phyloP scores from a whole-genome alignment of 2,329 filamentous ascomycete genomes.

The Colletotrichum liaoningense region DNA sequence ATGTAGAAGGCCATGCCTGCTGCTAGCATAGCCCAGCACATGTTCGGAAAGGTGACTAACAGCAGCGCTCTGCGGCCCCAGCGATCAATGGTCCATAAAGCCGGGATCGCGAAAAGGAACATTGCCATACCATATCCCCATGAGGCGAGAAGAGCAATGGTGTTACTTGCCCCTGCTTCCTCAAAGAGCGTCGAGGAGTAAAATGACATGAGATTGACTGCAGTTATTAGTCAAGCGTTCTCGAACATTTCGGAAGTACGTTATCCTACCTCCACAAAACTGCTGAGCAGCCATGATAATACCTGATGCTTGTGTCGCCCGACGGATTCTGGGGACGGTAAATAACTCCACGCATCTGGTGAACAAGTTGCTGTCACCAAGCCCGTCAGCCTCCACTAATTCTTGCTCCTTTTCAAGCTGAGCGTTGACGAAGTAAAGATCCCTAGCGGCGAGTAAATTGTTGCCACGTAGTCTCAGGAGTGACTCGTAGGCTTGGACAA shows the following conservation, averaged over 20 bases:
- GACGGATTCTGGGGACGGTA: conserved; percentile 66
- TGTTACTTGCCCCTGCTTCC: conserved; percentile 52
- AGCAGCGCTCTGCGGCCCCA: conserved; percentile 71
- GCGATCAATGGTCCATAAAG: conserved; percentile 75
- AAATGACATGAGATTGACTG: conserved; percentile 61
- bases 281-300: conserved; percentile 76
- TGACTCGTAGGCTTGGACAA: conserved; percentile 65
- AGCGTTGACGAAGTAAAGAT: conserved; percentile 69
- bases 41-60: conserved; percentile 74
- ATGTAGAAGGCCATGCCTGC: conserved; percentile 53
- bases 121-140: conserved; percentile 67
- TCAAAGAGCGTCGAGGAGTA: conserved; percentile 60
- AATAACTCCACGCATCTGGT: conserved; percentile 68
- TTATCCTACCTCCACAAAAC: conserved; percentile 62
- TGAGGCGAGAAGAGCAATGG: conserved; percentile 56
- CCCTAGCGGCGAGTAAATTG: conserved; percentile 69
- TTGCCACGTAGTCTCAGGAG: conserved; percentile 68
- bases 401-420: conserved; percentile 45
- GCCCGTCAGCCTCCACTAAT: conserved; percentile 30
- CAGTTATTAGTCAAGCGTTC: not conserved
- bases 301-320: conserved; percentile 74
- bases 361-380: conserved; percentile 50
- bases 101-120: conserved; percentile 74
- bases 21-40: conserved; percentile 68
- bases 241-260: not conserved